phyloP scores from a whole-genome alignment of 78 protist species.

The Dictyostelium purpureum region DNA sequence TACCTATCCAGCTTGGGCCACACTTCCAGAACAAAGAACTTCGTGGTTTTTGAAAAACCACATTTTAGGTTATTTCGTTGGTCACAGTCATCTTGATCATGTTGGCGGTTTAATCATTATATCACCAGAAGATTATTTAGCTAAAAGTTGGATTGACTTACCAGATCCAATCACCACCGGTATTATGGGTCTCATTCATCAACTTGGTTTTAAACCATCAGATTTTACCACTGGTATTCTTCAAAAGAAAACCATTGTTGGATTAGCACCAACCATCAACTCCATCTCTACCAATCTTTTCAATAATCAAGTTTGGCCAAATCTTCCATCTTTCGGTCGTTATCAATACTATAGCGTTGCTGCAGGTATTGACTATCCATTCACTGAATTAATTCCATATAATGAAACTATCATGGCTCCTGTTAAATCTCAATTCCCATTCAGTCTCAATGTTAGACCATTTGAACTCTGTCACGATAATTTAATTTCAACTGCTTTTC shows the following conservation, averaged over 20 bases:
- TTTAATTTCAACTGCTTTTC: constrained; percentile 25
- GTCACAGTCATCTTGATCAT: constrained; percentile 57
- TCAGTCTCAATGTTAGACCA: constrained; percentile 16
- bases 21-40: constrained; percentile 19
- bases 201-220: neutral
- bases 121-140: constrained; percentile 49
- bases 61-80: constrained; percentile 32
- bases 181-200: neutral
- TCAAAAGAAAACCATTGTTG: constrained; percentile 55
- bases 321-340: constrained; percentile 56
- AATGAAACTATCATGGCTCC: constrained; percentile 13
- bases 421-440: constrained; percentile 14
- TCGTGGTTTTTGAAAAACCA: constrained; percentile 47
- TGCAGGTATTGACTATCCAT: neutral
- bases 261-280: constrained; percentile 19
- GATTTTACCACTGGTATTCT: constrained; percentile 2
- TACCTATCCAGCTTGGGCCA: constrained; percentile 46
- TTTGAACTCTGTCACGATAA: constrained; percentile 30
- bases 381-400: constrained; percentile 10
- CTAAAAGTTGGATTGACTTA: neutral
- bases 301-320: constrained; percentile 64
- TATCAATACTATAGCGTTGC: constrained; percentile 30
- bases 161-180: constrained; percentile 35
- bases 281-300: constrained; percentile 30
- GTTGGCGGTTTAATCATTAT: constrained; percentile 26